phyloP scores from a whole-genome alignment of 2,329 filamentous ascomycete genomes.

The Conoideocrella luteorostrata region DNA sequence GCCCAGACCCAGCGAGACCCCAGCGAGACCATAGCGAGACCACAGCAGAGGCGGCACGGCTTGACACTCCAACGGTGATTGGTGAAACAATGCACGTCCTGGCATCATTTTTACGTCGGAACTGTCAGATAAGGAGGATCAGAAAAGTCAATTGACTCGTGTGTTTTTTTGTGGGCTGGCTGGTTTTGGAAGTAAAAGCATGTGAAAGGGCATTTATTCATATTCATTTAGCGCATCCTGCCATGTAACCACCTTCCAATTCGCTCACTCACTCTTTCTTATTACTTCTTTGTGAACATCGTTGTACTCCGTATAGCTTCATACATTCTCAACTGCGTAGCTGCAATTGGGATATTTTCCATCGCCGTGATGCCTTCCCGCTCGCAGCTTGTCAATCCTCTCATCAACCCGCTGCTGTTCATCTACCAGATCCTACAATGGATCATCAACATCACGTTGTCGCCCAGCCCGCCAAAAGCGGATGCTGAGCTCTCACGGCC shows the following conservation, averaged over 20 bases:
- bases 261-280: no score
- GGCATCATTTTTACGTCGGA: no score
- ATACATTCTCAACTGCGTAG: not conserved
- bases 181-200: no score
- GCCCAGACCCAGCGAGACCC: no score
- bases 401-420: constrained; percentile 51
- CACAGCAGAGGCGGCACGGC: not conserved
- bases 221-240: no score
- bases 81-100: no score
- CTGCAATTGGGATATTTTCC: not conserved
- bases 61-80: no score
- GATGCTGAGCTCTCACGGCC: constrained; percentile 52
- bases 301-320: no score
- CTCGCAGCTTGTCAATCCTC: constrained; percentile 29
- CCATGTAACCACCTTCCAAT: not conserved
- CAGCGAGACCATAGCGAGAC: no score
- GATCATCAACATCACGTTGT: constrained; percentile 57
- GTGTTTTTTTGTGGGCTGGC: not conserved
- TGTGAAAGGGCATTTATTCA: not conserved
- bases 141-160: not conserved
- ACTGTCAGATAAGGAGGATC: no score
- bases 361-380: constrained; percentile 25
- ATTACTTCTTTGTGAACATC: no score
- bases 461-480: constrained; percentile 61
- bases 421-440: constrained; percentile 61